phyloP scores from a whole-genome alignment of 257 asterid species.

The Gentiana macrophylla region DNA sequence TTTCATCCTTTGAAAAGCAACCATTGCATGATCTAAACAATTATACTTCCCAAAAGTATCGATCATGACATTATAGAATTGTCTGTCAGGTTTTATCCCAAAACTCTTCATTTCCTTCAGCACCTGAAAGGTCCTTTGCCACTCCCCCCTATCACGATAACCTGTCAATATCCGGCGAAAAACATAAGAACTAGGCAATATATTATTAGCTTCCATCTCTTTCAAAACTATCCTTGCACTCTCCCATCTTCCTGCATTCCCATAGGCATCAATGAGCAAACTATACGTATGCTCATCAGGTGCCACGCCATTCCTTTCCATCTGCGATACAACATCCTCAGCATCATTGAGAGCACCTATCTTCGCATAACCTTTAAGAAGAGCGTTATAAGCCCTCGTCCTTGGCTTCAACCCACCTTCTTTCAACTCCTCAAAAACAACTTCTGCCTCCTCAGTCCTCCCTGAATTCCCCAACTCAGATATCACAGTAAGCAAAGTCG shows the following conservation, averaged over 20 bases:
- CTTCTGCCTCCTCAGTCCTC: slow-evolving; percentile 91
- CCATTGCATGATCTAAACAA: slow-evolving; percentile 83
- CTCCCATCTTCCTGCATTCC: slow-evolving; percentile 97
- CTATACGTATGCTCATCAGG: slow-evolving; percentile 84
- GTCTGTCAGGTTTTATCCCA: slow-evolving; percentile 72
- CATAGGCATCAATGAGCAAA: slow-evolving; percentile 88
- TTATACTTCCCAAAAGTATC: slow-evolving; percentile 89
- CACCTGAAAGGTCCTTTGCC: slow-evolving; percentile 93
- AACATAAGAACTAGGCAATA: slow-evolving; percentile 60
- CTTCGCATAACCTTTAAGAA: slow-evolving; percentile 76
- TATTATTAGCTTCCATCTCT: slow-evolving; percentile 72
- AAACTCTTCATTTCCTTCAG: slow-evolving; percentile 80
- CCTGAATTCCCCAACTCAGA: slow-evolving; percentile 65
- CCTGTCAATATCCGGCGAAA: slow-evolving; percentile 71
- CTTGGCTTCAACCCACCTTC: slow-evolving; percentile 82
- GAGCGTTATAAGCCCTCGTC: slow-evolving; percentile 86
- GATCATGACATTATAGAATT: slow-evolving; percentile 83
- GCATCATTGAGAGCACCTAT: slow-evolving; percentile 76
- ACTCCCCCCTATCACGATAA: slow-evolving; percentile 88
- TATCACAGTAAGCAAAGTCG: slow-evolving; percentile 51
- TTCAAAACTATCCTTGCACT: slow-evolving; percentile 78
- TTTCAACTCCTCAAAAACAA: slow-evolving; percentile 76
- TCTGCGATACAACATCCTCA: slow-evolving; percentile 66
- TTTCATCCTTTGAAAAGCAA: slow-evolving; percentile 72
- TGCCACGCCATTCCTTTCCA: slow-evolving; percentile 67